Evolutionary conservation across 139 green algal genomes (phyloP).

Genomic region (Coelastrella sp.): DNA sequence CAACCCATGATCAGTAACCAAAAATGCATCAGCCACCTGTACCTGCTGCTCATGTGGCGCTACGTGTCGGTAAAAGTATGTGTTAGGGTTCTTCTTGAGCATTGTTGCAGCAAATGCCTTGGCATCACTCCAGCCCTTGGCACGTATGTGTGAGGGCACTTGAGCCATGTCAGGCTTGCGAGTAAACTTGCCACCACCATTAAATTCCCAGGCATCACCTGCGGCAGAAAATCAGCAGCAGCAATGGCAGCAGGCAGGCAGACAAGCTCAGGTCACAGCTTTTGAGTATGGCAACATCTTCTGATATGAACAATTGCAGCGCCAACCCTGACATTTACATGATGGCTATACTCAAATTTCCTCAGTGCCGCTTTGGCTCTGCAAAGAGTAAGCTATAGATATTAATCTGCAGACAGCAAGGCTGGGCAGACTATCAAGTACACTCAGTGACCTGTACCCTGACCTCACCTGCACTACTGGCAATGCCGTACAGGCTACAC

Average conservation of each 20-base stretch:
- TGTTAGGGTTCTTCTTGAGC: constrained; percentile 83
- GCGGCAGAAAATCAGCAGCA: not conserved
- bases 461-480: constrained; percentile 38
- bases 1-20: not conserved
- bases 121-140: constrained; percentile 69
- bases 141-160: constrained; percentile 48
- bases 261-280: no score
- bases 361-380: no score
- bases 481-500: constrained; percentile 52
- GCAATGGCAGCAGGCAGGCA: not conserved
- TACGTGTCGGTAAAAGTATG: constrained; percentile 83
- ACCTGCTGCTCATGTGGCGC: constrained; percentile 66
- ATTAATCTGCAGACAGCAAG: not conserved
- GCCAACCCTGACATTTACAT: no score
- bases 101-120: constrained; percentile 63
- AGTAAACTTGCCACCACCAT: constrained; percentile 64
- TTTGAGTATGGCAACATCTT: no score
- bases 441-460: not conserved
- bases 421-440: no score
- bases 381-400: no score
- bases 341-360: no score
- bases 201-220: constrained; percentile 61
- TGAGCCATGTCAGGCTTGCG: constrained; percentile 52
- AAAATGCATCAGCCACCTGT: not conserved
- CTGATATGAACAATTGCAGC: no score